Conservation (phyloP, 768 basidiomycete species). For the Pleurotus giganteus region DNA sequence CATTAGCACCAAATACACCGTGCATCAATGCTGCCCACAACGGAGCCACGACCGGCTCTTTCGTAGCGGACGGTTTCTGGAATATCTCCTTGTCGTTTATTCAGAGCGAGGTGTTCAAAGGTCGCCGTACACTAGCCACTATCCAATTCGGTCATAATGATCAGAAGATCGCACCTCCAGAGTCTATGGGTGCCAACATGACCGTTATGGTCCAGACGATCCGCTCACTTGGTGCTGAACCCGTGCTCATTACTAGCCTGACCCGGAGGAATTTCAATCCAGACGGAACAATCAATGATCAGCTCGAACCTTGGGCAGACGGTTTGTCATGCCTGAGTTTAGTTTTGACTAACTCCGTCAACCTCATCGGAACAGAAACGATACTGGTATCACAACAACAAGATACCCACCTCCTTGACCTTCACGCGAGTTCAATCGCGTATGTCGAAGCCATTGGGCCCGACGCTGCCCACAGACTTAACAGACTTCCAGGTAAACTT, state of each 20-base stretch:
- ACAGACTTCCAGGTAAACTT: conserved; percentile 25
- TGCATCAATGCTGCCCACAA: conserved; percentile 41
- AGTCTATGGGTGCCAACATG: conserved; percentile 41
- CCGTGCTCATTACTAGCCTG: conserved; percentile 39
- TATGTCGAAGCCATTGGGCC: conserved; percentile 40
- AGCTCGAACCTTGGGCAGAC: conserved; percentile 36
- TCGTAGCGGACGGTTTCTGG: conserved; percentile 36
- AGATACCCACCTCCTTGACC: conserved; percentile 34
- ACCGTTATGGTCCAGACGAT: conserved; percentile 38
- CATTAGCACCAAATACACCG: conserved; percentile 27
- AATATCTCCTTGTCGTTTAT: conserved; percentile 33
- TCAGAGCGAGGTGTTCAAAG: conserved; percentile 31
- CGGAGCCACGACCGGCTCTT: conserved; percentile 39
- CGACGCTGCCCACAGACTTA: conserved; percentile 35
- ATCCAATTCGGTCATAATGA: conserved; percentile 44
- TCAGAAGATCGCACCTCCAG: conserved; percentile 39
- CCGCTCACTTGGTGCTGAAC: conserved; percentile 33
- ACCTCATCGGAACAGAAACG: conserved; percentile 22
- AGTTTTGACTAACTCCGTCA: not conserved
- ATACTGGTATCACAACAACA: conserved; percentile 33
- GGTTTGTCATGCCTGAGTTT: conserved; percentile 15
- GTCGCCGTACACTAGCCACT: conserved; percentile 33
- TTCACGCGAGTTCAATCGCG: conserved; percentile 35
- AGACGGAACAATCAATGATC: conserved; percentile 34
- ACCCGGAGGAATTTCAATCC: conserved; percentile 35